These are phyloP conservation scores for Backusella luteola DNA, from an alignment of 192 early-diverging fungal genomes.

Conservation along the genomic window DNA sequence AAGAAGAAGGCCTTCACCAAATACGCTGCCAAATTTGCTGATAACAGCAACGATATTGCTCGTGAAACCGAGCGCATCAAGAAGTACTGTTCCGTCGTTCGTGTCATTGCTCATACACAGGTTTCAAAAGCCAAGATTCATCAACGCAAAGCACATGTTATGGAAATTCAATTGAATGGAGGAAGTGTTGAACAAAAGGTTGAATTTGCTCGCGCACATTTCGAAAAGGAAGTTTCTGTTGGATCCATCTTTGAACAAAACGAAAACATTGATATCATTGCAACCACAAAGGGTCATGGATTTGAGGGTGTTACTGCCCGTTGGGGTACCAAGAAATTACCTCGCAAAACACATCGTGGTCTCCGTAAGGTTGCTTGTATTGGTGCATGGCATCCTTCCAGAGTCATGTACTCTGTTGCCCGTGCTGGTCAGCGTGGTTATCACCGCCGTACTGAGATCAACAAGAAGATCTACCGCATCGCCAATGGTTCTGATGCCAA, in stretches of 20 bases:
- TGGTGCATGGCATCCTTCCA: too few relatives aligned
- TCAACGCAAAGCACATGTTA: conserved; percentile 99
- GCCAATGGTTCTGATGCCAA: too few relatives aligned
- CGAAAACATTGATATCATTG: conserved; percentile 99
- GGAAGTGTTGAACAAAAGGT: conserved; percentile 96
- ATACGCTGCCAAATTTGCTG: conserved; percentile 96
- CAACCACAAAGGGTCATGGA: conserved; percentile 99
- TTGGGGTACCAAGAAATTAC: conserved; percentile 99
- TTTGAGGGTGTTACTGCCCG: conserved; percentile 98
- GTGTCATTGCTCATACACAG: conserved; percentile 98
- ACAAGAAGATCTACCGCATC: too few relatives aligned
- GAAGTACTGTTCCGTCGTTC: conserved; percentile 98
- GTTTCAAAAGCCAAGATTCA: conserved; percentile 91
- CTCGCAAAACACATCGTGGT: conserved; percentile 99
- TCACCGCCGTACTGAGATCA: too few relatives aligned
- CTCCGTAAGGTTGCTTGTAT: conserved; percentile 99
- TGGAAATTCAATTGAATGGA: conserved; percentile 99
- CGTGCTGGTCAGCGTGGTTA: too few relatives aligned
- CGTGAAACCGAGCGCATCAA: conserved; percentile 97
- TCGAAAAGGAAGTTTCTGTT: conserved; percentile 94
- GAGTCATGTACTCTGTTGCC: too few relatives aligned
- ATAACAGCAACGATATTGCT: conserved; percentile 80
- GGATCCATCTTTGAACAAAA: conserved; percentile 94
- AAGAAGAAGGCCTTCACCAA: conserved; percentile 99
- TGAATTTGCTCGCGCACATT: conserved; percentile 95